Conservation (phyloP, 1,284 basidiomycete genomes). For the Phellopilus nigrolimitatus region DNA sequence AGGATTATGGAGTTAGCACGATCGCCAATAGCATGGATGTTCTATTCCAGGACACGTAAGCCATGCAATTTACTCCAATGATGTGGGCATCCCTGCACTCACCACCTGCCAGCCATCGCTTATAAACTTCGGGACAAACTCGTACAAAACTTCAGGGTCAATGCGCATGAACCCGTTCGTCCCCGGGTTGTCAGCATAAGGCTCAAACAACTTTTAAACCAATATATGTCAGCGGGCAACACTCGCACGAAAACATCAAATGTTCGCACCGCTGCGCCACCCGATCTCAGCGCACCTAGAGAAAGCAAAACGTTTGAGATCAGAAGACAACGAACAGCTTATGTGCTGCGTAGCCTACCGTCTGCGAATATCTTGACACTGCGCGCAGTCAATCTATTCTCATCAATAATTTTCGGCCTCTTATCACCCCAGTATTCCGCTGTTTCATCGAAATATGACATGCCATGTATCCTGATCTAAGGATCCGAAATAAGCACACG, state of each 20-base stretch:
- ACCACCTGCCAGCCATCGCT: conserved; percentile 80
- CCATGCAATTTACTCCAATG: conserved; percentile 9
- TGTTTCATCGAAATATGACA: conserved; percentile 66
- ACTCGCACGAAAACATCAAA: background rate
- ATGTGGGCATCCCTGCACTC: conserved; percentile 31
- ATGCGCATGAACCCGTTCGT: conserved; percentile 78
- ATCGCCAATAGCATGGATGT: conserved; percentile 90
- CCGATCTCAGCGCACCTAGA: conserved; percentile 82
- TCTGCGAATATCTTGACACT: conserved; percentile 91
- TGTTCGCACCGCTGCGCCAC: conserved; percentile 78
- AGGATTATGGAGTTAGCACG: conserved; percentile 82
- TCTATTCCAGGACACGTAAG: conserved; percentile 39
- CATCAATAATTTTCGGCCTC: conserved; percentile 51
- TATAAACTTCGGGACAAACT: conserved; percentile 66
- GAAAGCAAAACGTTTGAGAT: conserved; percentile 11
- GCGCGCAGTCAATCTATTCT: conserved; percentile 63
- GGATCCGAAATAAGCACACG: background rate
- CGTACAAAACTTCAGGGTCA: conserved; percentile 55
- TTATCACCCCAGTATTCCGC: conserved; percentile 75
- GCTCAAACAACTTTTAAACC: conserved; percentile 53
- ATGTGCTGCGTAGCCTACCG: conserved; percentile 38
- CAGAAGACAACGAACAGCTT: too few species aligned
- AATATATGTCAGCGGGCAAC: background rate
- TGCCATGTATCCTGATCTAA: conserved; percentile 69
- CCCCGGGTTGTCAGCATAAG: conserved; percentile 76